Base-by-base conservation (phyloP, 2,329 filamentous ascomycete species). In the Sporothrix mexicana region DNA sequence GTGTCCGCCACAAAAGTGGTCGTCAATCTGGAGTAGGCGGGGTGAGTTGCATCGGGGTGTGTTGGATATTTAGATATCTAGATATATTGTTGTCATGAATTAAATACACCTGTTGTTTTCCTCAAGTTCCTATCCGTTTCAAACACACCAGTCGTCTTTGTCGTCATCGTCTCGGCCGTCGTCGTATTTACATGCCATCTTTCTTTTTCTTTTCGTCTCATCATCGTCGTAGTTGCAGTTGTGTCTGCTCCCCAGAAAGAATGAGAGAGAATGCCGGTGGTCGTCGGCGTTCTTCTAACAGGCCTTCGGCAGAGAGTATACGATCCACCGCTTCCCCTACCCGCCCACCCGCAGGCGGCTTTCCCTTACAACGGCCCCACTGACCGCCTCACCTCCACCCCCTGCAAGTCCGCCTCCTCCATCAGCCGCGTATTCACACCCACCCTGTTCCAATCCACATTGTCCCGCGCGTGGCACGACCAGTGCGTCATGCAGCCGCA, bases 401-500 rank as follows among this genome's bases (percentile, higher is more conserved):
- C 59, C 59, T 12, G 9, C 59, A 64, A 9, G 17, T 23, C 36
- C 59, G 2, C 8, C 59, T 45, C 36, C 3, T 64, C 59, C 43
- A 72, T 62, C 25, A 72, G 30, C 64, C 55, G 64, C 12, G 53
- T 69, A 55, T 72, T 72, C 45, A 69, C 45, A 10, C 71, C 71
- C 17, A 68, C 61, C 12, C 41, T 15, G 8, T 25, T 45, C 45
- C 53, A 9, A 17, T 64, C 36, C 1, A 1, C 36, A 7, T 6
- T 20, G 3, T 13, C 43, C 2, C 43, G 64, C 15, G 23, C 45
- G 6, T 36, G 9, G 12, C 41, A 36, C 51, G 62, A 9, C 55
- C 25, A 49, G 64, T 43, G 20, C 17, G 71, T 72, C 23, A 72
- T 3, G 25, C 74, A 70, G 20, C 76, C 76, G 62, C 76, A 77